A percentile compares a stretch with the other conserved stretches of the same genome.
Evolutionary conservation across 805 yeast species (phyloP).

Genomic region (Teunomyces atbi): DNA sequence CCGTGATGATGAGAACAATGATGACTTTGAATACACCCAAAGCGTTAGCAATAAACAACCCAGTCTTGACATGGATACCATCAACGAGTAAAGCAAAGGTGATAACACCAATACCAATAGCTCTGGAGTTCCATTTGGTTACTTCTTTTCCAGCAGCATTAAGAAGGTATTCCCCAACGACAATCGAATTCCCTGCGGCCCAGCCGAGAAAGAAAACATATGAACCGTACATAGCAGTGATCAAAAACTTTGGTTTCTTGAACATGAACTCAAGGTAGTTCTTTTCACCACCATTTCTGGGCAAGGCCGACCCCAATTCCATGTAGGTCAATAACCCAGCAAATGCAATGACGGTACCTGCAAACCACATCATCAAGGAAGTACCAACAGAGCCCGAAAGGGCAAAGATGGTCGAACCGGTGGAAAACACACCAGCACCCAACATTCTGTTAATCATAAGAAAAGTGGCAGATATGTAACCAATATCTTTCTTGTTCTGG

Average conservation of each 20-base stretch:
- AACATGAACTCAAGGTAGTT: conserved; percentile 74
- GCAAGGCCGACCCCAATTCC: conserved; percentile 76
- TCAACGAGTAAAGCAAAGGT: conserved; percentile 68
- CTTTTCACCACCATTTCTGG: conserved; percentile 85
- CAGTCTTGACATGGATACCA: conserved; percentile 59
- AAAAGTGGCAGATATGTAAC: conserved; percentile 44
- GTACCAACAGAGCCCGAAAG: conserved; percentile 71
- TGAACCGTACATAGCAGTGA: conserved; percentile 61
- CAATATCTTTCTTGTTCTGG: conserved; percentile 44
- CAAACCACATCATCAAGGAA: conserved; percentile 68
- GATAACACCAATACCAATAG: conserved; percentile 71
- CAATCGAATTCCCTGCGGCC: conserved; percentile 83
- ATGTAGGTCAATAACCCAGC: conserved; percentile 61
- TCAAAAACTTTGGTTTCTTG: conserved; percentile 64
- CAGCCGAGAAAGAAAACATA: conserved; percentile 76
- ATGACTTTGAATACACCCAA: conserved; percentile 72
- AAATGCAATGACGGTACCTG: conserved; percentile 67
- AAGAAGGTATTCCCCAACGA: conserved; percentile 74
- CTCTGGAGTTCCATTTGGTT: conserved; percentile 75
- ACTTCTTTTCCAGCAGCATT: conserved; percentile 69
- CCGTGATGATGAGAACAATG: conserved; percentile 65
- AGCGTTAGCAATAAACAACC: conserved; percentile 59
- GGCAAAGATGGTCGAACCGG: conserved; percentile 60
- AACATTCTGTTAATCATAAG: conserved; percentile 66
- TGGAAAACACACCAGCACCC: conserved; percentile 72